These are phyloP conservation scores for Gamsiella multidivaricata DNA, from an alignment of 192 early-diverging fungal genomes.

Conservation along the genomic window DNA sequence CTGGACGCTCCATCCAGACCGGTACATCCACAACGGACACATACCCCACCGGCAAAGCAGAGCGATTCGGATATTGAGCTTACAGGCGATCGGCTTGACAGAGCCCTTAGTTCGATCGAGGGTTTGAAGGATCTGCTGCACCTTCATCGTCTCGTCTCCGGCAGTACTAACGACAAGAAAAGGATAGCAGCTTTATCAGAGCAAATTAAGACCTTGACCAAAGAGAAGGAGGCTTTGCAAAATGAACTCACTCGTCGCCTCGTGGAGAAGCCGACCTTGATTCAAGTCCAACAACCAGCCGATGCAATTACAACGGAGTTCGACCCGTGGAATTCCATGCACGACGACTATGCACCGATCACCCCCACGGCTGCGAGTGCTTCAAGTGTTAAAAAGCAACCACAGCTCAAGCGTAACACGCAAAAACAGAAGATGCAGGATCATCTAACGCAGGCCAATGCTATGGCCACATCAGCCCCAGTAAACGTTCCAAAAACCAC, in stretches of 20 bases:
- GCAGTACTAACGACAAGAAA: neutral
- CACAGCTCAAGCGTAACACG: too few relatives aligned
- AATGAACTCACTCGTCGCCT: conserved; percentile 9
- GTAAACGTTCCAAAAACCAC: neutral
- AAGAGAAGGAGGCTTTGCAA: conserved; percentile 20
- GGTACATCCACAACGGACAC: too few relatives aligned
- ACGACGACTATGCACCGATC: too few relatives aligned
- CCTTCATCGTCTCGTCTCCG: conserved; percentile 23
- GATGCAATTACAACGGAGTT: too few relatives aligned
- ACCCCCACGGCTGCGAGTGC: too few relatives aligned
- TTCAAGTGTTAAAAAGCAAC: too few relatives aligned
- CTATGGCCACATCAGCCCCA: neutral
- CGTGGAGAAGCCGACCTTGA: neutral
- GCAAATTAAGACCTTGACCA: conserved; percentile 23
- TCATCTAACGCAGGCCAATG: neutral
- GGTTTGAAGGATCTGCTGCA: conserved; percentile 30
- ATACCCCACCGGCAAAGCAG: neutral
- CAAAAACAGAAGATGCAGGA: too few relatives aligned
- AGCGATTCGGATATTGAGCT: neutral
- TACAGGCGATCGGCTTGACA: conserved; percentile 10
- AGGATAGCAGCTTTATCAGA: conserved; percentile 2
- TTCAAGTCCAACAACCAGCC: too few relatives aligned
- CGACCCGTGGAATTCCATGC: neutral
- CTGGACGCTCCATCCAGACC: neutral
- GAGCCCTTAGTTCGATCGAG: conserved; percentile 17